These are phyloP conservation scores for Phytophthora cactorum DNA, from an alignment of 352 stramenopile species.

Conservation along the genomic window DNA sequence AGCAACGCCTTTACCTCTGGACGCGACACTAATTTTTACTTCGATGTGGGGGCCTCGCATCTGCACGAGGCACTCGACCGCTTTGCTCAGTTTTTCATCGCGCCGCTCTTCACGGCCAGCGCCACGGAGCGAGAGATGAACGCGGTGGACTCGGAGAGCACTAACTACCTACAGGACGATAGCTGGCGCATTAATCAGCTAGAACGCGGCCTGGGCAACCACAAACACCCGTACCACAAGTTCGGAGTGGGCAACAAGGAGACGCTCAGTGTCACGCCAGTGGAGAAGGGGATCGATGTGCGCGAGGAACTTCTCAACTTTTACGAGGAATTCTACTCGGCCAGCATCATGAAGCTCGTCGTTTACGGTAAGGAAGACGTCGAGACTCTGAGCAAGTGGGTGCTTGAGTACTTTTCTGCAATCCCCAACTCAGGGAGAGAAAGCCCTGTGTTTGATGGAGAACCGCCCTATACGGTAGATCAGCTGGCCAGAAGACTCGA, in stretches of 20 bases:
- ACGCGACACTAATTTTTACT: constrained; percentile 97
- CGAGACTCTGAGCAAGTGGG: constrained; percentile 77
- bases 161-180: constrained; percentile 96
- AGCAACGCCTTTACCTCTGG: constrained; percentile 96
- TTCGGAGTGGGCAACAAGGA: constrained; percentile 90
- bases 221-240: constrained; percentile 78
- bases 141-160: constrained; percentile 96
- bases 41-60: constrained; percentile 87
- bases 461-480: constrained; percentile 46
- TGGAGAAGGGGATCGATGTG: constrained; percentile 53
- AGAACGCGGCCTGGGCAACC: constrained; percentile 61
- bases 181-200: constrained; percentile 81
- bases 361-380: constrained; percentile 89
- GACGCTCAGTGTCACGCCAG: constrained; percentile 52
- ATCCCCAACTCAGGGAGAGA: constrained; percentile 71
- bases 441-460: constrained; percentile 46
- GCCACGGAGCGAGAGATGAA: constrained; percentile 94
- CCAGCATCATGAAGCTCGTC: constrained; percentile 86
- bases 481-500: constrained; percentile 44
- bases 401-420: constrained; percentile 66
- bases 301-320: constrained; percentile 80
- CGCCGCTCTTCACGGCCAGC: constrained; percentile 91
- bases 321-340: constrained; percentile 88
- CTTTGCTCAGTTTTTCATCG: constrained; percentile 97
- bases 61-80: constrained; percentile 90